These are phyloP conservation scores for Epichloe amarillans DNA, from an alignment of 2,329 filamentous ascomycete genomes.

Conservation along the genomic window DNA sequence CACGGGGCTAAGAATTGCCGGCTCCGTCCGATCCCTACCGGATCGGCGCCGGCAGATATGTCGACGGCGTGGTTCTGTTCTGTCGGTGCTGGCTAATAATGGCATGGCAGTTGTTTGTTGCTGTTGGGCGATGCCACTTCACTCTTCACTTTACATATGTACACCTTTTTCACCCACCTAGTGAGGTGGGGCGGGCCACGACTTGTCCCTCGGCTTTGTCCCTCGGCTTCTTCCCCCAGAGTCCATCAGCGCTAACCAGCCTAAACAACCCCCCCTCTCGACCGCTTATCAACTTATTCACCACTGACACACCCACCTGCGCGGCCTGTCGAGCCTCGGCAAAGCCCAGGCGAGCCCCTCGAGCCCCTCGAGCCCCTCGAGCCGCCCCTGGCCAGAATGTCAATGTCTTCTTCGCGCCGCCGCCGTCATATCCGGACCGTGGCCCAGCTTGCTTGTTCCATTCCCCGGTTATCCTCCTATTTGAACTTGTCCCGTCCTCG, in stretches of 20 bases:
- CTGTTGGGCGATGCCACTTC: no score
- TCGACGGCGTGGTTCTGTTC: no score
- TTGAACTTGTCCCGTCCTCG: neutral
- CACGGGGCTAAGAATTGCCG: constrained; percentile 6
- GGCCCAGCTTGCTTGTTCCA: no score
- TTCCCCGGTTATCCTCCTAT: neutral
- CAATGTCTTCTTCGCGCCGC: neutral
- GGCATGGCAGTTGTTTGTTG: no score
- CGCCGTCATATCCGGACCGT: neutral
- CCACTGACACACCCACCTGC: no score
- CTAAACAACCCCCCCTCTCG: no score
- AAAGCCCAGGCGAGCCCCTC: neutral
- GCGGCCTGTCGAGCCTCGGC: constrained; percentile 1
- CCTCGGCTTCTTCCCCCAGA: constrained; percentile 5
- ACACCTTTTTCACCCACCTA: no score
- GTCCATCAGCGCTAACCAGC: neutral
- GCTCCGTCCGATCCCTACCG: neutral
- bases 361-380: neutral
- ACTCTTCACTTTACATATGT: no score
- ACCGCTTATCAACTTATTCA: no score
- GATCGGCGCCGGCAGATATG: no score
- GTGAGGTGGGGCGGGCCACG: no score
- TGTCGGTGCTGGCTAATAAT: no score
- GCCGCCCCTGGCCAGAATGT: constrained; percentile 1
- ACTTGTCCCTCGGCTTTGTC: neutral